These are phyloP conservation scores for Penicillium fuscoglaucum DNA, from an alignment of 2,329 filamentous ascomycete genomes.

Conservation along the genomic window DNA sequence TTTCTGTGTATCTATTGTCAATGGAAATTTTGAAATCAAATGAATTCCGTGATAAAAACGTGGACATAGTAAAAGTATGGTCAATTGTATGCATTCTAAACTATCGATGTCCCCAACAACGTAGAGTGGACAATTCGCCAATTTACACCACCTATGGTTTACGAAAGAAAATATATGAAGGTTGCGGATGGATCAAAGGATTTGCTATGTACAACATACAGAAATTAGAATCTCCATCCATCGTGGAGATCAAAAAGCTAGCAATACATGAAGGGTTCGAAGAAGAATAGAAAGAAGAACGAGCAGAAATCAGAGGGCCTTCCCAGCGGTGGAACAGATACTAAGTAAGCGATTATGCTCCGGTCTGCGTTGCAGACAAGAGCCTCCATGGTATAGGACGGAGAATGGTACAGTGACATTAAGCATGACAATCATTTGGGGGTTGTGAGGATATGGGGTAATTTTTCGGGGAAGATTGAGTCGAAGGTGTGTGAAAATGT, in stretches of 20 bases:
- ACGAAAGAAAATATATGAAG: not conserved
- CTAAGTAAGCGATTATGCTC: slow-evolving; percentile 7
- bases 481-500: not conserved
- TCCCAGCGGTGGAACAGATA: slow-evolving; percentile 6
- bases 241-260: slow-evolving; percentile 18
- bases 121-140: not conserved
- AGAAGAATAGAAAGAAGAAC: slow-evolving; percentile 7
- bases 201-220: slow-evolving; percentile 29
- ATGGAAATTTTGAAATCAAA: not conserved
- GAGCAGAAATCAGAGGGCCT: not conserved
- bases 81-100: not conserved
- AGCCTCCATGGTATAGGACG: slow-evolving; percentile 8
- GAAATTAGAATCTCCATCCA: slow-evolving; percentile 14
- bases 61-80: not conserved
- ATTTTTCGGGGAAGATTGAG: not conserved
- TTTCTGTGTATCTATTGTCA: slow-evolving; percentile 5
- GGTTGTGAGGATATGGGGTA: not conserved
- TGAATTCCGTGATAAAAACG: not conserved
- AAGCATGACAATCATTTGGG: slow-evolving; percentile 13
- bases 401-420: slow-evolving; percentile 12
- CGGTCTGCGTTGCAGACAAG: slow-evolving; percentile 8
- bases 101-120: not conserved
- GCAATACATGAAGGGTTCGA: slow-evolving; percentile 26
- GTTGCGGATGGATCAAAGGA: slow-evolving; percentile 1
- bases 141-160: not conserved